Base-by-base conservation (phyloP, 805 yeast species). In the Yamadazyma nakazawae region DNA sequence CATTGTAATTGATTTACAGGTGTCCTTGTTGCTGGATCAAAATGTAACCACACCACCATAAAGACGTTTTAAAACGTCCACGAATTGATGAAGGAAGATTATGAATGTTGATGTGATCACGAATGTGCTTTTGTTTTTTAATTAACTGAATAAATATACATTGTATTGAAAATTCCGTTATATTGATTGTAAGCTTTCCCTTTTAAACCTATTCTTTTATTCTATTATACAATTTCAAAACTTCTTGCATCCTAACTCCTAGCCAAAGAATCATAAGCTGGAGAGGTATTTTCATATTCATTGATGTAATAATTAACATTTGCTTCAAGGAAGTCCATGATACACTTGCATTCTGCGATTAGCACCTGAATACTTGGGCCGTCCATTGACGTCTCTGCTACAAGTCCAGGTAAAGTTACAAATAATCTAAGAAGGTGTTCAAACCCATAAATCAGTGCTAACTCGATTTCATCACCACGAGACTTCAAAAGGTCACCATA, bases 401-500 rank as follows among this genome's bases (percentile, higher is more conserved):
- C 76, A n/a, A 90, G 67, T 10, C 89, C 94, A 0, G 99, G 98
- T 37, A 94, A 66, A 1, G 87, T 73, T 13, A 88, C 84, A 53
- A 90, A 71, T 47, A 92, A 66, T 53, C 99, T 72, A 49, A 92
- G 66, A 32, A 94, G 67, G 64, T 91, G 97, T 56, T 88, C 91
- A 1, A 84, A 75, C 0, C 97, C 96, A 58, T 91, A 92, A 0
- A 84, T 61, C 12, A 66, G 63, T 43, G 60, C 61, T 42, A 64
- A 64, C 25, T 65, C 60, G 10, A 37, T 21, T 7, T 40, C 48
- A 13, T 19, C 36, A 2, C 18, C 36, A 5, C 43, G 35, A 35
- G 71, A 61, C 43, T 70, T 68, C 12, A 76, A 47, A 19, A 84
- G 56, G 26, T 81, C 77, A 44, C 81, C 70, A 54, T 76, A 86